Base-by-base conservation (phyloP, 1,139 yeast genomes). In the Protomyces pachydermus region DNA sequence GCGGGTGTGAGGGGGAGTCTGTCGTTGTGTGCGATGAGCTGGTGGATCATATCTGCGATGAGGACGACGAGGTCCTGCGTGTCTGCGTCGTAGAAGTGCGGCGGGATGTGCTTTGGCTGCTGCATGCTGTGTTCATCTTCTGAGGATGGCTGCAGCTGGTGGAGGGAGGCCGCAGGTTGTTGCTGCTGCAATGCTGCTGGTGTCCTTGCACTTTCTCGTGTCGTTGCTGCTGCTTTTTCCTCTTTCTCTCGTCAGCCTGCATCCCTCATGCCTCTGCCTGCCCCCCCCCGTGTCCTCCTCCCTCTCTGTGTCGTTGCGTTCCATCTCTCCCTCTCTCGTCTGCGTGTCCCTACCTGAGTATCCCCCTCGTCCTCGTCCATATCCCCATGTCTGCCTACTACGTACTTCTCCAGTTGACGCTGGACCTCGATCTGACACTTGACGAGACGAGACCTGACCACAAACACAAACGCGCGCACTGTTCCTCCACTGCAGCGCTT, bases 41-140 rank as follows among this genome's bases (percentile, higher is more conserved):
- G 87, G 61, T 83, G 82, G 45, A 93, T 77, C 96, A 91, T 90
- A 65, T 96, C 78, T 1, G 96, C 79, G 37, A 91, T 85, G 42
- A 91, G 78, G 0, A 81, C 78, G 51, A 91, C 84, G 54, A 93
- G 76, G 70, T 88, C 93, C 50, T 84, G 83, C 66, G 85, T 79
- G 12, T 88, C 81, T 72, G 96, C 88, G 54, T 83, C 79, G 70
- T 84, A 83, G 74, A 84, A 89, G 65, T 82, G 79, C 12, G 72
- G 67, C 0, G 96, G 90, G 10, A 88, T 78, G 45, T 65, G 64
- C 64, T 71, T 73, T 23, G 20, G 38, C 58, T 18, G 54, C 9
- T 46, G 48, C 46, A 39, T 48, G 48, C 50, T 37, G 42, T 5
- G 32, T 28, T 28, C 32, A 28, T 28, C 32, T 28, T 28, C 32